Conservation (phyloP, 352 stramenopile species). For the Phytophthora vignae region DNA sequence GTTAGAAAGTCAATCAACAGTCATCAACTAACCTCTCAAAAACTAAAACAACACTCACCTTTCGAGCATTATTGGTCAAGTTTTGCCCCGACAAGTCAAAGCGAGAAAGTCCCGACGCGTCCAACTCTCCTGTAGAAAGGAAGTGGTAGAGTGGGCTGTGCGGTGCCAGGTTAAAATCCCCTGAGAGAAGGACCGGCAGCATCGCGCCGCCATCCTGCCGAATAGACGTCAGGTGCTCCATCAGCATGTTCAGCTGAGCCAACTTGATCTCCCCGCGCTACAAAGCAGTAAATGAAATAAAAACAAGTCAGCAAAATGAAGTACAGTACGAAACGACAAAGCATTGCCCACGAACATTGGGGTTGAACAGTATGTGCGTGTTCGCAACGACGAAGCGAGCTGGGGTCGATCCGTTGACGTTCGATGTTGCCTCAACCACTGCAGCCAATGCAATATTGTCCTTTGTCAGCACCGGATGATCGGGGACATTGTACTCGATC, state of each 20-base stretch:
- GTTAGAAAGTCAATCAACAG: not conserved
- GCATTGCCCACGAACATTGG: conserved; percentile 43
- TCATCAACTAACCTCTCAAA: not conserved
- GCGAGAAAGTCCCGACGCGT: conserved; percentile 55
- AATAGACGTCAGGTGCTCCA: conserved; percentile 44
- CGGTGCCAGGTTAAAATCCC: conserved; percentile 75
- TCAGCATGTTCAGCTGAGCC: conserved; percentile 61
- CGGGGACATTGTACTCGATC: conserved; percentile 57
- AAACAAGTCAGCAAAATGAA: conserved; percentile 4
- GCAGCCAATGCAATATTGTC: conserved; percentile 67
- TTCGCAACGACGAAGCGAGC: conserved; percentile 65
- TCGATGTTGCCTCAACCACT: conserved; percentile 46
- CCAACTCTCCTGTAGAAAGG: conserved; percentile 51
- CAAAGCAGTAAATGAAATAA: conserved; percentile 1
- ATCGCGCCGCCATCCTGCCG: conserved; percentile 17
- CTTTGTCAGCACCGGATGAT: conserved; percentile 56
- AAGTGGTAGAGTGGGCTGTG: conserved; percentile 76
- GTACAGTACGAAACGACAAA: not conserved
- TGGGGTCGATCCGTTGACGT: conserved; percentile 7
- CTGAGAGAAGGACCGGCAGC: conserved; percentile 61
- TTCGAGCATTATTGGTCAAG: conserved; percentile 25
- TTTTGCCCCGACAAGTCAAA: conserved; percentile 61
- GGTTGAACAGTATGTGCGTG: conserved; percentile 80
- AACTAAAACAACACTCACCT: conserved; percentile 21
- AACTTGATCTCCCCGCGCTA: conserved; percentile 77